These are phyloP conservation scores for Penicillium sp. DNA, from an alignment of 2,329 filamentous ascomycete genomes.

Conservation along the genomic window DNA sequence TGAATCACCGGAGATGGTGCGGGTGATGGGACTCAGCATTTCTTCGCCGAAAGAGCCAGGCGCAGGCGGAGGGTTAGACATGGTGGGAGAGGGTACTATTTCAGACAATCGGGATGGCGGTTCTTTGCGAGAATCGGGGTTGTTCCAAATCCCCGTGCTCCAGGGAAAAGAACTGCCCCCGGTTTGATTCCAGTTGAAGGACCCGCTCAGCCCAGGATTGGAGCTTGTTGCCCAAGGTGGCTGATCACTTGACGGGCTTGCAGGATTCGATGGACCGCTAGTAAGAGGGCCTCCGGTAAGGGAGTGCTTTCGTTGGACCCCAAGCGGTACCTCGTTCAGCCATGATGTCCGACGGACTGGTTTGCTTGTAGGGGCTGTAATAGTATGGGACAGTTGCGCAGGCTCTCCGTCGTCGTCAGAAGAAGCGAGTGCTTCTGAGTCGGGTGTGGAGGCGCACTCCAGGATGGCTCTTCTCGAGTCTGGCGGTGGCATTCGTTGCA, in stretches of 20 bases:
- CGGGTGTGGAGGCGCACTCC: conserved; percentile 76
- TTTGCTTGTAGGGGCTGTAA: conserved; percentile 51
- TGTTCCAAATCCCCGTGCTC: conserved; percentile 79
- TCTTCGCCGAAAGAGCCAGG: conserved; percentile 50
- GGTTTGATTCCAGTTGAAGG: conserved; percentile 44
- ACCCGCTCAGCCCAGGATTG: conserved; percentile 36
- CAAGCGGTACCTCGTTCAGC: conserved; percentile 73
- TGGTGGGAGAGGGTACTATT: conserved; percentile 69
- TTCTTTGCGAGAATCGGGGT: conserved; percentile 63
- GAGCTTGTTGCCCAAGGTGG: conserved; percentile 40
- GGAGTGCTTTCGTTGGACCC: conserved; percentile 67
- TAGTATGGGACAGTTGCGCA: conserved; percentile 49
- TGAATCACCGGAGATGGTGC: conserved; percentile 48
- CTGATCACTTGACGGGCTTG: conserved; percentile 67
- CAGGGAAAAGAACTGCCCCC: conserved; percentile 56
- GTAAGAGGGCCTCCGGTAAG: conserved; percentile 71
- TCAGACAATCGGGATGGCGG: conserved; percentile 68
- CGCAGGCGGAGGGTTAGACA: conserved; percentile 49
- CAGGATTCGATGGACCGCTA: conserved; percentile 72
- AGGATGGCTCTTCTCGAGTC: conserved; percentile 68
- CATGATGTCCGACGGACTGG: conserved; percentile 72
- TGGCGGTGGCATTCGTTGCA: conserved; percentile 57
- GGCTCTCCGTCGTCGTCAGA: conserved; percentile 86
- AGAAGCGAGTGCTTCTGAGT: conserved; percentile 87
- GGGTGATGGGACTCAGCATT: conserved; percentile 48